Percentiles rank a stretch among this genome's conserved stretches.
Evolutionary conservation across 2,329 filamentous ascomycete species (phyloP).

Genomic region (Geosmithia flava): DNA sequence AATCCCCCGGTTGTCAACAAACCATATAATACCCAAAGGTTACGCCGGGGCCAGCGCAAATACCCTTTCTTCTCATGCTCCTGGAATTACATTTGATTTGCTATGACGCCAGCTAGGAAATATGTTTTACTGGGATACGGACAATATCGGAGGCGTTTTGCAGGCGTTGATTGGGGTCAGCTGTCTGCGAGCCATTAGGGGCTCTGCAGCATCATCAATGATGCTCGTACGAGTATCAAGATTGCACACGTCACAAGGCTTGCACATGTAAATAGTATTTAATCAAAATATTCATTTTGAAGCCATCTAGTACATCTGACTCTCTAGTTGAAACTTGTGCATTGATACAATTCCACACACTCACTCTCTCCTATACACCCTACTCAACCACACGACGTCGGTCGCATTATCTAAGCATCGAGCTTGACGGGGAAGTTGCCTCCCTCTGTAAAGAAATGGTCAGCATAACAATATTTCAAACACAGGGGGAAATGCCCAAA

Average conservation of each 20-base stretch:
- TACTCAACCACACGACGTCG: not conserved
- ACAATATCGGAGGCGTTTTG: no score
- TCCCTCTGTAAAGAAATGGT: slow-evolving; percentile 35
- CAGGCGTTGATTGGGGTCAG: no score
- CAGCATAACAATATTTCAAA: slow-evolving; percentile 6
- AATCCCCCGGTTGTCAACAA: no score
- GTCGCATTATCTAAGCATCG: slow-evolving; percentile 33
- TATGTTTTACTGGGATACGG: no score
- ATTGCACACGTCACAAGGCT: not conserved
- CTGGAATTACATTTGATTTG: no score
- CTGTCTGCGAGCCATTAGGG: not conserved
- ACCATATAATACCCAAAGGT: no score
- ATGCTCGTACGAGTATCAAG: no score
- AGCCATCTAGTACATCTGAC: not conserved
- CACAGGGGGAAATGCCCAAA: no score
- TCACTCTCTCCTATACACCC: not conserved
- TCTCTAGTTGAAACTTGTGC: not conserved
- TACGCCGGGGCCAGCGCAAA: no score
- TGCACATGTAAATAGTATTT: not conserved
- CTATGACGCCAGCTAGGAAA: no score
- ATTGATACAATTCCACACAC: slow-evolving; percentile 1
- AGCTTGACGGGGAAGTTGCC: slow-evolving; percentile 58
- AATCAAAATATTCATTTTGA: not conserved
- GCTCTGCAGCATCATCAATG: not conserved
- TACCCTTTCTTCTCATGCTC: no score